These are phyloP conservation scores for Pulveroboletus sp. DNA, from an alignment of 768 basidiomycete species.

Conservation along the genomic window DNA sequence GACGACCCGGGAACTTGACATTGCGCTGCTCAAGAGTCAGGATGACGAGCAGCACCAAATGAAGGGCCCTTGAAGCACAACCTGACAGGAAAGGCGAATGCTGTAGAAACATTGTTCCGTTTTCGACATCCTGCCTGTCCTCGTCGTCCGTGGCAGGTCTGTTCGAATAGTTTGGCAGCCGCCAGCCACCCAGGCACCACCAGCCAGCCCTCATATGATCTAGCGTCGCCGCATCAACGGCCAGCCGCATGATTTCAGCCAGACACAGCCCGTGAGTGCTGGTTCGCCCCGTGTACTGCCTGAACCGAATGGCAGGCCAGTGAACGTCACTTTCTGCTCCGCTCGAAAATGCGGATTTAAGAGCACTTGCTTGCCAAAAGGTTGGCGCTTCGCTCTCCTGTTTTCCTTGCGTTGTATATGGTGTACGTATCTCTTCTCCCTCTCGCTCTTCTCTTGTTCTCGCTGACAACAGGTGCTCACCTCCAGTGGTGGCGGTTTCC, in stretches of 20 bases:
- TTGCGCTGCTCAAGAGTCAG: no score
- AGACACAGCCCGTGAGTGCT: constrained; percentile 13
- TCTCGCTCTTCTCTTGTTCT: no score
- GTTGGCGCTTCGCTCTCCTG: constrained; percentile 12
- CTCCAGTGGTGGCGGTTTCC: constrained; percentile 14
- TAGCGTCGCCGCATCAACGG: constrained; percentile 1
- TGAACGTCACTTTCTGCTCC: constrained; percentile 14
- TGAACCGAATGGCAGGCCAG: not conserved
- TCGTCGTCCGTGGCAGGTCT: not conserved
- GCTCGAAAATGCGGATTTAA: constrained; percentile 18
- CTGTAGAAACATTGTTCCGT: no score
- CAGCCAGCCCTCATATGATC: constrained; percentile 8
- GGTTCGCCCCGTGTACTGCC: not conserved
- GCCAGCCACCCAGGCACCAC: constrained; percentile 15
- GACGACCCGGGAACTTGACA: no score
- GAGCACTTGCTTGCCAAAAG: not conserved
- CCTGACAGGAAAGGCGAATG: no score
- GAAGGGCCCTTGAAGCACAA: no score
- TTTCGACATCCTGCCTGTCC: no score
- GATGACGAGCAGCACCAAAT: no score
- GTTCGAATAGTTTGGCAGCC: not conserved
- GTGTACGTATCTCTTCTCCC: constrained; percentile 11
- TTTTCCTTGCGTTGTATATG: constrained; percentile 23
- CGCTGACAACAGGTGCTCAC: not conserved
- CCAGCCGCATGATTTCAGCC: constrained; percentile 16